Evolutionary conservation across 768 basidiomycete species (phyloP).

Genomic region (Rubroboletus satanas): DNA sequence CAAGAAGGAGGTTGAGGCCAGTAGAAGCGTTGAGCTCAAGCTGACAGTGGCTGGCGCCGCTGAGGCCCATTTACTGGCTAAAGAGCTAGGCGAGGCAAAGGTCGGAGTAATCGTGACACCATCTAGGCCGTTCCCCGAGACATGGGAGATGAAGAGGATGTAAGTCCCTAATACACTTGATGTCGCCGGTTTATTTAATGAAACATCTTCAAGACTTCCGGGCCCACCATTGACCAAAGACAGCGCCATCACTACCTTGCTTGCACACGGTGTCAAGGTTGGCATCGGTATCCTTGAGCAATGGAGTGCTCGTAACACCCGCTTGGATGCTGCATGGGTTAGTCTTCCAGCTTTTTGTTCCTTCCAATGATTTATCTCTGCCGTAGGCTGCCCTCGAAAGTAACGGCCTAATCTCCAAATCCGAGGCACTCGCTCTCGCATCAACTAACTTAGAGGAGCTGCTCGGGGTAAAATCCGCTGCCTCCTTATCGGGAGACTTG

Average conservation of each 20-base stretch:
- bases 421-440: slow-evolving; percentile 49
- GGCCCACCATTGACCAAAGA: slow-evolving; percentile 36
- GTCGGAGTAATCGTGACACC: slow-evolving; percentile 71
- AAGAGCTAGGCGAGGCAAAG: slow-evolving; percentile 61
- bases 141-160: slow-evolving; percentile 59
- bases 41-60: slow-evolving; percentile 63
- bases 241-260: slow-evolving; percentile 56
- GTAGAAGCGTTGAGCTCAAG: slow-evolving; percentile 41
- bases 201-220: slow-evolving; percentile 22
- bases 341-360: slow-evolving; percentile 24
- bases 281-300: slow-evolving; percentile 62
- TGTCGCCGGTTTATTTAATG: slow-evolving; percentile 2
- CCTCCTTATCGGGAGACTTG: slow-evolving; percentile 41
- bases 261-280: slow-evolving; percentile 67
- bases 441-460: slow-evolving; percentile 54
- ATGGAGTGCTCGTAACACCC: slow-evolving; percentile 72
- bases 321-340: slow-evolving; percentile 83
- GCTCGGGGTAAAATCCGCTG: slow-evolving; percentile 19
- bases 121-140: slow-evolving; percentile 63
- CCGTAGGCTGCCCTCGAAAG: slow-evolving; percentile 39
- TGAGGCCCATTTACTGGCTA: slow-evolving; percentile 71
- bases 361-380: slow-evolving; percentile 16
- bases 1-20: slow-evolving; percentile 57
- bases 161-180: slow-evolving; percentile 6
- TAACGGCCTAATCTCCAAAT: slow-evolving; percentile 37